Percentiles rank a stretch among this genome's conserved stretches.
These are phyloP conservation scores for Neonectria magnoliae DNA, from an alignment of 2,329 filamentous ascomycete genomes.

Conservation along the genomic window DNA sequence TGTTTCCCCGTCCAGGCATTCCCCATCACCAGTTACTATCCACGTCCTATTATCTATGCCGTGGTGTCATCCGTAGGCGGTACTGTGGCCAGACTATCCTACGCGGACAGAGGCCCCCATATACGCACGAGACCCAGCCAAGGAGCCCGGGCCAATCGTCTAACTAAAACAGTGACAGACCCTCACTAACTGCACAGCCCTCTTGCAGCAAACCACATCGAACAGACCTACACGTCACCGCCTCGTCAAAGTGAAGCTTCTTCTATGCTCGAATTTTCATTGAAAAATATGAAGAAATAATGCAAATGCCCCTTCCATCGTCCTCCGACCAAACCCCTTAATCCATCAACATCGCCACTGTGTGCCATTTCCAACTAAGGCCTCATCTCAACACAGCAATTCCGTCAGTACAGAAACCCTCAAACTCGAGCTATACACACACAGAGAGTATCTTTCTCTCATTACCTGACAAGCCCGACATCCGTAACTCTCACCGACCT, in stretches of 20 bases:
- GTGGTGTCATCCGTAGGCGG: neutral
- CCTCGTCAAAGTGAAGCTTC: neutral
- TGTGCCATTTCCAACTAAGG: neutral
- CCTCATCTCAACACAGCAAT: neutral
- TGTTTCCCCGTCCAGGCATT: neutral
- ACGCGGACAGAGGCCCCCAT: neutral
- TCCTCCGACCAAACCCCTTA: neutral
- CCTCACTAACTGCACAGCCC: neutral
- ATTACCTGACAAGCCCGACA: slow-evolving; percentile 2
- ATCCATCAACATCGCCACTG: neutral
- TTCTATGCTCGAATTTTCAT: neutral
- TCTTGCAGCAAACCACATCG: neutral
- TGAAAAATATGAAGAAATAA: neutral
- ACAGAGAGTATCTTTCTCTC: neutral
- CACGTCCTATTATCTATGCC: neutral
- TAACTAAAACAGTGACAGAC: neutral
- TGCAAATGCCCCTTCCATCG: neutral
- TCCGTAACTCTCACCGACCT: slow-evolving; percentile 20
- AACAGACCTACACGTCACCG: neutral
- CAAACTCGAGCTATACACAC: neutral
- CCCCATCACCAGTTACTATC: neutral
- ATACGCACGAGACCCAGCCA: neutral
- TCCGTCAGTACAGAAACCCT: neutral
- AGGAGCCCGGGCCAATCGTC: neutral
- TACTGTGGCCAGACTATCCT: neutral